Percentiles rank a stretch among this genome's conserved stretches.
phyloP scores from a whole-genome alignment of 2,329 filamentous ascomycete species.

The Trichoderma cornu-damae region DNA sequence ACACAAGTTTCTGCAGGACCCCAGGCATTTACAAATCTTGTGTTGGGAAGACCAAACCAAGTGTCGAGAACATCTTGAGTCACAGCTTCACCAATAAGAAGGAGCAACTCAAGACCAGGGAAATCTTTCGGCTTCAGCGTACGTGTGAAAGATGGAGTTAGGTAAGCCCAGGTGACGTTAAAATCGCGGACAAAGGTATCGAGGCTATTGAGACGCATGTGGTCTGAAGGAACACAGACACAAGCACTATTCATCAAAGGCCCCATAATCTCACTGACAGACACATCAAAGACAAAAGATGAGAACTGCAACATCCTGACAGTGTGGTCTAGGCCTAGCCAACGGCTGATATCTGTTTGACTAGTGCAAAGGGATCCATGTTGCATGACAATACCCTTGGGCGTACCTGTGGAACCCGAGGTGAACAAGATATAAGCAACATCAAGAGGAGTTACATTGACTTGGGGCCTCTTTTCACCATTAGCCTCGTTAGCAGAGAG shows the following conservation, averaged over 20 bases:
- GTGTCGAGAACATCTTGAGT: constrained; percentile 11
- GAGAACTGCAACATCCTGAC: constrained; percentile 11
- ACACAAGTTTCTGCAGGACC: constrained; percentile 22
- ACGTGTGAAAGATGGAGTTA: constrained; percentile 13
- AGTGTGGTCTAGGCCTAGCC: background rate
- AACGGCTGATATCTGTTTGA: background rate
- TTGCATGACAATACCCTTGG: constrained; percentile 15
- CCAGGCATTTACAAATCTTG: constrained; percentile 20
- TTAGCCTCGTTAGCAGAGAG: background rate
- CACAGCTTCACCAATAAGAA: constrained; percentile 18
- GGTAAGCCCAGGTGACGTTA: constrained; percentile 14
- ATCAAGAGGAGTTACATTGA: background rate
- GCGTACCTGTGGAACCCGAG: constrained; percentile 6
- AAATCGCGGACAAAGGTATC: constrained; percentile 6
- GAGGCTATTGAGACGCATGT: constrained; percentile 18
- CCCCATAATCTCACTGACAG: constrained; percentile 13
- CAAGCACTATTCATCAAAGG: constrained; percentile 12
- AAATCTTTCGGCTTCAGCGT: constrained; percentile 5
- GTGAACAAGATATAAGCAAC: constrained; percentile 10
- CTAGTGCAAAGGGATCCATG: constrained; percentile 10
- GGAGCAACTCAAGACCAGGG: background rate
- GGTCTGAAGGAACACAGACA: constrained; percentile 11
- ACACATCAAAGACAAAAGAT: constrained; percentile 17
- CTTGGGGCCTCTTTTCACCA: background rate
- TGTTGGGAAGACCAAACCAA: constrained; percentile 16